A percentile compares a stretch with the other conserved stretches of the same genome.
Evolutionary conservation across 306 rosid genomes (phyloP).

Genomic region (Ochetophila trinervis): DNA sequence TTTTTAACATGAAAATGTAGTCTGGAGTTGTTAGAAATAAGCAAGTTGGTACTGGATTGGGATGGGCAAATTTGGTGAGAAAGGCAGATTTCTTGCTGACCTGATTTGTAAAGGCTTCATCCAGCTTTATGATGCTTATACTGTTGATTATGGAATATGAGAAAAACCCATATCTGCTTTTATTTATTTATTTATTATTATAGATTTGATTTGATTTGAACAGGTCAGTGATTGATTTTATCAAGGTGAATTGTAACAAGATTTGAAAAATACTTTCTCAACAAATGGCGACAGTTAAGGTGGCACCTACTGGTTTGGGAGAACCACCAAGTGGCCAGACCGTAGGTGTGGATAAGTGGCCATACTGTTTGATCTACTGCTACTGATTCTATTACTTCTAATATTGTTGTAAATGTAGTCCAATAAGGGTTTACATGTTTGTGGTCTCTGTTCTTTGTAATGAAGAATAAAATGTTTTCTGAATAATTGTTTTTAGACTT

Average conservation of each 20-base stretch:
- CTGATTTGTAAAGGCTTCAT: background rate
- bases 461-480: no score
- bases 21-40: no score
- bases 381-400: no score
- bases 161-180: no score
- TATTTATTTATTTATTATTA: background rate
- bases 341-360: constrained; percentile 76
- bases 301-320: constrained; percentile 68
- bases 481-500: no score
- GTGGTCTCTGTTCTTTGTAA: no score
- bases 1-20: no score
- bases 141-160: constrained; percentile 4
- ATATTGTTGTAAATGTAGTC: no score
- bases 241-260: constrained; percentile 26
- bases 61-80: no score
- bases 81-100: background rate
- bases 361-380: constrained; percentile 11
- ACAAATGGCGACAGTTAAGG: constrained; percentile 77
- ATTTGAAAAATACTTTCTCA: constrained; percentile 12
- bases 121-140: background rate
- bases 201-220: constrained; percentile 20
- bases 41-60: no score
- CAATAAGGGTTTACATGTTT: no score
- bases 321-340: constrained; percentile 60
- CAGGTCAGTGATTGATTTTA: constrained; percentile 58